Base-by-base conservation (phyloP, 1,284 basidiomycete genomes). In the Fomitopsis betulina region DNA sequence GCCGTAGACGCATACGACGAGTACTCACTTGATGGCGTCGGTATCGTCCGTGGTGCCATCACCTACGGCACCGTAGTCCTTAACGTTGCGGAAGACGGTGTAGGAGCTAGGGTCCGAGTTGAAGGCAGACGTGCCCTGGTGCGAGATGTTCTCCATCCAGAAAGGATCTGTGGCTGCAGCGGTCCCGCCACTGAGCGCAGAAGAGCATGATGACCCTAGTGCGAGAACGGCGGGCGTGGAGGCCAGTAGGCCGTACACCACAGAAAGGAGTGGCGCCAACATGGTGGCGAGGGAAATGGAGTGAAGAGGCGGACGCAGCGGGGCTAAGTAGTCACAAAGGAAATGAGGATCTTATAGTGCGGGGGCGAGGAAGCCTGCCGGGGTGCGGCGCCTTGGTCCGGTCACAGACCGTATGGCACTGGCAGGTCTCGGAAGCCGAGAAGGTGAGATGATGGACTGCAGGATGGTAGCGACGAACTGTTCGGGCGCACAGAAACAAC, bases 71-170 rank as follows among this genome's bases (percentile, higher is more conserved):
- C 83, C 83, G 60, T 75, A 84, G 63, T 84, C 81, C 69, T 70
- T 87, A 55, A 91, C 88, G 64, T 90, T 90, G 35, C 89, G 78
- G 69, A 89, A 91, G 47, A 93, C 88, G 59, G 83, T 75, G 69
- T 93, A 93, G 2, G 72, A 67, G 45, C 67, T 65, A 1, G 85
- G 77, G 63, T 83, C 73, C 0, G 80, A 55, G 65, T 87, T 84
- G 71, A 81, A 86, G 2, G 89, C 81, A 15, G 69, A 64, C 25
- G 63, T 67, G 1, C 89, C 89, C 67, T 87, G 86, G 64, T 90
- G 87, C 58, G 78, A 80, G 65, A 90, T 89, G 49, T 64, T 81
- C 66, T 90, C 73, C 68, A 89, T 70, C 89, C 89, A 91, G 69
- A 81, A 91, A 1, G 88, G 82, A 45, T 85, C 84, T 10, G 68